These are phyloP conservation scores for Poa annua DNA, from an alignment of 176 grass and related monocot genomes.

Conservation along the genomic window DNA sequence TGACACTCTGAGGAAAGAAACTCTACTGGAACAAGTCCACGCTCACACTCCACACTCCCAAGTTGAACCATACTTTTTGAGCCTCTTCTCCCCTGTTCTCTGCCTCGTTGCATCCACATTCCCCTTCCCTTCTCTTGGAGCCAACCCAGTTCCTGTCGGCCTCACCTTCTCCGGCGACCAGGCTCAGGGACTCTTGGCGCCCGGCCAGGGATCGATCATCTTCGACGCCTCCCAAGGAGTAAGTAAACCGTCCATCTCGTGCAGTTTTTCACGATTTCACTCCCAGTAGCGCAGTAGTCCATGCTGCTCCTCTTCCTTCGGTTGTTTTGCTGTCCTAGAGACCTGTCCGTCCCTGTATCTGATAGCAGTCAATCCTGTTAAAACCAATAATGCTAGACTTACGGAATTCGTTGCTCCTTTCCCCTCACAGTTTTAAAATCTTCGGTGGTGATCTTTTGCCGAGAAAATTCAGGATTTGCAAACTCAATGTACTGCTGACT, in stretches of 20 bases:
- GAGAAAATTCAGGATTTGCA: not conserved
- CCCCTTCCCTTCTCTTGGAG: not conserved
- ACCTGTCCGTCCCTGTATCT: not conserved
- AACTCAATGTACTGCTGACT: not conserved
- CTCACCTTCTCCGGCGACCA: not conserved
- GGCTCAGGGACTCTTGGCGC: not conserved
- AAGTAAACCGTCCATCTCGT: not conserved
- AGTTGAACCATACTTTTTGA: not conserved
- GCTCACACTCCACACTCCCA: conserved; percentile 1
- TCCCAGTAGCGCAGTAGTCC: not conserved
- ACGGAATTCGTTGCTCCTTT: not conserved
- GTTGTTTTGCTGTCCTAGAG: not conserved
- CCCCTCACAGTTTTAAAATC: not conserved
- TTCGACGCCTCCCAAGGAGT: not conserved
- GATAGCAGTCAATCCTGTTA: not conserved
- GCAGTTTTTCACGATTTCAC: not conserved
- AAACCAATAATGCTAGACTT: too few relatives aligned
- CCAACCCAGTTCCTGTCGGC: not conserved
- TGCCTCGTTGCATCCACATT: not conserved
- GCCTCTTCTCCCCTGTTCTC: not conserved
- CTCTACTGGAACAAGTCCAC: not conserved
- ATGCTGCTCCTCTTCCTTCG: not conserved
- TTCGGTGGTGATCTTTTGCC: not conserved
- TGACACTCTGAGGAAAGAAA: not conserved
- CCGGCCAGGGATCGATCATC: not conserved